A percentile compares a stretch with the other conserved stretches of the same genome.
phyloP scores from a whole-genome alignment of 306 rosid species.

The Cucurbita pepo region DNA sequence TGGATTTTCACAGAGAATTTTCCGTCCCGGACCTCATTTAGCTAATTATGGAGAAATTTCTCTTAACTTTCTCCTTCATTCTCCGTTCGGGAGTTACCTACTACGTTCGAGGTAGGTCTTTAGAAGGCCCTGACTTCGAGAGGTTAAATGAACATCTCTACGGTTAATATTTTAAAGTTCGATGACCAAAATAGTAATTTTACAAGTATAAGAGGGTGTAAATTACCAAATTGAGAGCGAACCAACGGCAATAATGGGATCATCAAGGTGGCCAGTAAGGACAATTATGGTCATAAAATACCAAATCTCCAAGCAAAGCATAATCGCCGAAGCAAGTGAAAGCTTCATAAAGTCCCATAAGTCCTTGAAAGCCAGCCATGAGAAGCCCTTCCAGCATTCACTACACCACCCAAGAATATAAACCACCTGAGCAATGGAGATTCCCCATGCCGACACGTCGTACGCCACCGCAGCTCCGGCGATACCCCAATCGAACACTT shows the following conservation, averaged over 20 bases:
- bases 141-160: no score
- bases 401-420: conserved; percentile 70
- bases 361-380: conserved; percentile 74
- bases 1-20: no score
- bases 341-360: conserved; percentile 68
- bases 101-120: no score
- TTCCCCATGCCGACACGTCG: conserved; percentile 56
- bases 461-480: conserved; percentile 75
- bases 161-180: no score
- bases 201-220: not conserved
- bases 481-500: conserved; percentile 54
- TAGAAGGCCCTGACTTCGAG: no score
- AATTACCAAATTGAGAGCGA: conserved; percentile 84
- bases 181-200: no score
- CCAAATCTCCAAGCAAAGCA: conserved; percentile 96
- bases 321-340: conserved; percentile 80
- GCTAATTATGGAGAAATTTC: no score
- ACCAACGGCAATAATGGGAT: conserved; percentile 84
- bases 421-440: conserved; percentile 48
- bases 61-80: no score
- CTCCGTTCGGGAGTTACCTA: no score
- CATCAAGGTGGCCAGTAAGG: conserved; percentile 85
- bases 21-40: no score
- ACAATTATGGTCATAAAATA: conserved; percentile 91
- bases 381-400: conserved; percentile 80